These are phyloP conservation scores for Leonotis leonurus DNA, from an alignment of 257 asterid species.

Conservation along the genomic window DNA sequence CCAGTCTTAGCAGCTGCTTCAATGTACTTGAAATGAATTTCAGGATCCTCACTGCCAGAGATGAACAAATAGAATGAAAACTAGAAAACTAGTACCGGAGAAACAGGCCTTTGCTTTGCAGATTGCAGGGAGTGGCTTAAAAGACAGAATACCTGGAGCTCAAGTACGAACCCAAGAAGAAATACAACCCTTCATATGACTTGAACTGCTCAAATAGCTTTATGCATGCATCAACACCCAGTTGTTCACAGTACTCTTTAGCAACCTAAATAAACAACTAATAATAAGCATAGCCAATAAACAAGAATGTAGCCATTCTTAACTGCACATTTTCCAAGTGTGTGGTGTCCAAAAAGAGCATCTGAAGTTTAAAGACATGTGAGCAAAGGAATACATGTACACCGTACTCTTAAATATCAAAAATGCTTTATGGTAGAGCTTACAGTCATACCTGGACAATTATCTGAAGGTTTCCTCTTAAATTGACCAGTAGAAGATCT, in stretches of 20 bases:
- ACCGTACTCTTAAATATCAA: neutral
- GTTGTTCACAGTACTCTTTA: slow-evolving; percentile 93
- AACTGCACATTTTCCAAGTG: neutral
- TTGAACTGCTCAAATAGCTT: slow-evolving; percentile 95
- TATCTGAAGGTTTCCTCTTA: slow-evolving; percentile 98
- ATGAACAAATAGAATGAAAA: slow-evolving; percentile 15
- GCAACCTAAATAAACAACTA: slow-evolving; percentile 56
- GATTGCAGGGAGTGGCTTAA: neutral
- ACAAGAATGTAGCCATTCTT: neutral
- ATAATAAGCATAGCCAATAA: slow-evolving; percentile 13
- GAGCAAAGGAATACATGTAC: neutral
- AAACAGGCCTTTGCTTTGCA: neutral
- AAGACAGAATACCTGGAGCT: slow-evolving; percentile 69
- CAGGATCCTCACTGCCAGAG: slow-evolving; percentile 90
- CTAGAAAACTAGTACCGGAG: neutral
- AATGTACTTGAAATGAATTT: slow-evolving; percentile 95
- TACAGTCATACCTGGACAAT: slow-evolving; percentile 77
- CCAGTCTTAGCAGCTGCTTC: slow-evolving; percentile 99
- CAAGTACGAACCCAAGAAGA: slow-evolving; percentile 96
- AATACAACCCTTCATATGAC: slow-evolving; percentile 93
- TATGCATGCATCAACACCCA: slow-evolving; percentile 93
- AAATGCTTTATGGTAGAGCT: neutral
- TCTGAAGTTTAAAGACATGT: too few species aligned
- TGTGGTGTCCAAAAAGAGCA: neutral
- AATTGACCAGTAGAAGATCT: slow-evolving; percentile 91